Evolutionary conservation across 805 yeast species (phyloP).

Genomic region (Ogataea philodendri): DNA sequence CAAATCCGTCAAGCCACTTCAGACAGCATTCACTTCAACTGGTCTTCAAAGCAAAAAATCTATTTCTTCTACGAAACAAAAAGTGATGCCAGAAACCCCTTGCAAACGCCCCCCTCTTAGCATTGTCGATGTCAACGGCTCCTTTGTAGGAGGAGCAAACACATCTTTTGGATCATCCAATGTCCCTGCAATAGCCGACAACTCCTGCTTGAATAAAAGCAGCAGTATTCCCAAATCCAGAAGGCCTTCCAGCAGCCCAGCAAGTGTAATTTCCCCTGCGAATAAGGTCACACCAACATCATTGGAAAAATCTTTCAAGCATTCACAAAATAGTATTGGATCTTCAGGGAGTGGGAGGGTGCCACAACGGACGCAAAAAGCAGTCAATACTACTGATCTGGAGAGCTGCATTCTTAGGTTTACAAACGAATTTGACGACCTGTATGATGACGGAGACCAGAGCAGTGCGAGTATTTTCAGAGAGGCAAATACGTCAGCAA

Average conservation of each 20-base stretch:
- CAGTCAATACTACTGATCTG: slow-evolving; percentile 39
- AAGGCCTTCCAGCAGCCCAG: slow-evolving; percentile 9
- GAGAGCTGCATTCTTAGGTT: slow-evolving; percentile 41
- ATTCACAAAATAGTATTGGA: slow-evolving; percentile 10
- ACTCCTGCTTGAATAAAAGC: slow-evolving; percentile 2
- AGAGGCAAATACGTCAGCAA: slow-evolving; percentile 21
- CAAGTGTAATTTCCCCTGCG: slow-evolving; percentile 14
- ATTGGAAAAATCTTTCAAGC: slow-evolving; percentile 8
- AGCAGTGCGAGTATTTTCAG: slow-evolving; percentile 30
- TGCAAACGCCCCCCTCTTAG: slow-evolving; percentile 46
- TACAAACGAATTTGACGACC: slow-evolving; percentile 42
- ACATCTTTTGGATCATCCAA: slow-evolving; percentile 22
- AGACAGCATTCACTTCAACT: slow-evolving; percentile 75
- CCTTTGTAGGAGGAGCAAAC: slow-evolving; percentile 22
- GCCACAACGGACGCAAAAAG: slow-evolving; percentile 26
- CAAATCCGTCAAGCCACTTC: slow-evolving; percentile 76
- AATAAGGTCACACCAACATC: slow-evolving; percentile 16
- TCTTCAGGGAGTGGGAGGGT: slow-evolving; percentile 17
- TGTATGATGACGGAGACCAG: slow-evolving; percentile 28
- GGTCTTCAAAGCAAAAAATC: slow-evolving; percentile 69
- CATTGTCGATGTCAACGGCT: slow-evolving; percentile 29
- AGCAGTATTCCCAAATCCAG: neutral
- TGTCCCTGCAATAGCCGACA: slow-evolving; percentile 9
- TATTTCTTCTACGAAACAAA: slow-evolving; percentile 31
- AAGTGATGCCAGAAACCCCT: slow-evolving; percentile 62